phyloP scores from a whole-genome alignment of 1,284 basidiomycete species.

The Moesziomyces parantarcticus region DNA sequence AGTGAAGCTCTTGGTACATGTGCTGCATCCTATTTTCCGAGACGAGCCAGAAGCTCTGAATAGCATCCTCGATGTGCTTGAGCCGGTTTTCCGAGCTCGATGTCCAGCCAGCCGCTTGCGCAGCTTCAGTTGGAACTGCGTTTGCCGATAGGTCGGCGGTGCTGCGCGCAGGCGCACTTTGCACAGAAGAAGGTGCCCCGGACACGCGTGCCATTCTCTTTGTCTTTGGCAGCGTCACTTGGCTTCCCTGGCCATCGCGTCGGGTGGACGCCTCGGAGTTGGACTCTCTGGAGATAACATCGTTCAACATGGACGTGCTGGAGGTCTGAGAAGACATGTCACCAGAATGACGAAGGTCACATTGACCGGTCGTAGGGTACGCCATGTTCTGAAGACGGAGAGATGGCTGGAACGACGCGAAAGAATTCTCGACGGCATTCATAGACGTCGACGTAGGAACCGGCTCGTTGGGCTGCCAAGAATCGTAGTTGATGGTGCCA shows the following conservation, averaged over 20 bases:
- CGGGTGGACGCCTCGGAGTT: not conserved
- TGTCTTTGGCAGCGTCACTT: not conserved
- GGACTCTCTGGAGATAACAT: not conserved
- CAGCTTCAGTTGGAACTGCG: not conserved
- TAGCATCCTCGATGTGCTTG: conserved; percentile 16
- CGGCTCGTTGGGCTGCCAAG: not conserved
- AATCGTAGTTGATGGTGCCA: not conserved
- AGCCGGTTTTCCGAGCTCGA: not conserved
- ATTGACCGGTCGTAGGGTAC: not conserved
- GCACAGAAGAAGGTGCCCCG: not conserved
- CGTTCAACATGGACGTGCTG: not conserved
- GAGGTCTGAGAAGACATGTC: not conserved
- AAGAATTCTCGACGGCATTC: not conserved
- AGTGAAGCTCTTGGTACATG: conserved; percentile 19
- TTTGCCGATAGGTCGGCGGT: not conserved
- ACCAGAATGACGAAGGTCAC: not conserved
- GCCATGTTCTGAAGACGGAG: not conserved
- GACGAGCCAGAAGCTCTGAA: conserved; percentile 30
- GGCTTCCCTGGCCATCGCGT: not conserved
- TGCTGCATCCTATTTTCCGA: conserved; percentile 18
- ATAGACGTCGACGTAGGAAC: not conserved
- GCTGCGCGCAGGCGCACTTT: not conserved
- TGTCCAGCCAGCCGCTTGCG: not conserved
- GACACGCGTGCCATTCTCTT: not conserved
- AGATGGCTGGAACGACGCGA: not conserved